Evolutionary conservation across 1,284 basidiomycete species (phyloP), one percentile per base, ranked within the genome.

Genomic region (Microbotryum lychnidis-dioicae): DNA sequence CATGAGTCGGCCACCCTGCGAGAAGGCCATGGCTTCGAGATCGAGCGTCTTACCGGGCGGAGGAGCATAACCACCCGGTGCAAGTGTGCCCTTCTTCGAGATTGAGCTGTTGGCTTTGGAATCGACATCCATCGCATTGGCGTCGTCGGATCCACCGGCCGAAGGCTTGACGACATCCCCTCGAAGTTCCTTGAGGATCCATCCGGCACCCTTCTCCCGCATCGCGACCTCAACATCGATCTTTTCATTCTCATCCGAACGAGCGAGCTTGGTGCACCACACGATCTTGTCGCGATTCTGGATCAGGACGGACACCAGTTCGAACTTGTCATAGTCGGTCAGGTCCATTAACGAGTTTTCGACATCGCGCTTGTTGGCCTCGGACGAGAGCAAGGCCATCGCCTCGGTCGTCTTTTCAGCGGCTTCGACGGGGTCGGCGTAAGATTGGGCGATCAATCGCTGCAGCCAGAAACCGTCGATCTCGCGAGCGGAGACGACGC

Each of bases 381-480:
- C 91, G 9, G 92, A 93, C 46, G 73, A 70, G 51, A 99, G 87
- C 72, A 94, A 86, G 58, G 85, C 84, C 61, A 98, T 84, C 0
- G 94, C 91, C 14, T 85, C 79, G 1, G 86, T 79, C 0, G 96
- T 89, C 74, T 98, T 94, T 75, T 92, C 89, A 63, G 91, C 87
- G 1, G 92, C 89, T 37, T 93, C 94, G 70, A 94, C 87, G 1
- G 92, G 91, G 74, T 98, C 96, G 4, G 91, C 82, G 73, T 97
- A 97, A 44, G 91, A 82, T 72, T 89, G 84, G 1, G 89, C 85
- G 62, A 98, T 85, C 63, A 94, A 87, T 5, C 94, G 86, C 74
- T 98, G 96, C 0, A 98, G 89, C 92, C 93, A 99, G 82, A 97
- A 98, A 42, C 86, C 93, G 75, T 99, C 94, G 70, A 98, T 86